phyloP scores from a whole-genome alignment of 164 flowering plant species.

The Brasenia schreberi region DNA sequence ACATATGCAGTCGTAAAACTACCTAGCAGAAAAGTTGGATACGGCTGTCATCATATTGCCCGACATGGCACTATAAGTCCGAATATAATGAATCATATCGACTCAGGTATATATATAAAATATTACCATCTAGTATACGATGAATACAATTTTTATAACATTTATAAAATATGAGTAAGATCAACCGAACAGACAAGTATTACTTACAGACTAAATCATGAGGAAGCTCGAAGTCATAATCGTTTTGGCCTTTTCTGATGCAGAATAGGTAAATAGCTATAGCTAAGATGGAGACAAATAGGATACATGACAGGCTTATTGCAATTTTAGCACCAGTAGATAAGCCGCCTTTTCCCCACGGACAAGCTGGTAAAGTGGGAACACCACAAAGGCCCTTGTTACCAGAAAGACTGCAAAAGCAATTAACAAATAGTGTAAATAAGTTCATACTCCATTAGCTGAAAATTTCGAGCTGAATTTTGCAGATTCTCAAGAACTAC shows the following conservation, averaged over 20 bases:
- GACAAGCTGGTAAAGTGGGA: constrained; percentile 70
- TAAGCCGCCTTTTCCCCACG: constrained; percentile 68
- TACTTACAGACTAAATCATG: constrained; percentile 84
- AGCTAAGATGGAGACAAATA: constrained; percentile 31
- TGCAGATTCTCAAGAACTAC: no score
- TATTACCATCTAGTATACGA: no score
- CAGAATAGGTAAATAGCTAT: constrained; percentile 42
- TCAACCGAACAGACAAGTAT: background rate
- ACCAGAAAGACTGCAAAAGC: constrained; percentile 50
- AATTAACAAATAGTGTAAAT: no score
- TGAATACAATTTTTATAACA: no score
- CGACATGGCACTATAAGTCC: no score
- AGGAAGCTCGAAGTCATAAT: constrained; percentile 90
- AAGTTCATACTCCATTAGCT: no score
- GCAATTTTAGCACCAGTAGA: constrained; percentile 79
- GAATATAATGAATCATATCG: no score
- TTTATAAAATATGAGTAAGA: background rate
- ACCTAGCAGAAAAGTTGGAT: no score
- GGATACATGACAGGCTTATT: constrained; percentile 41
- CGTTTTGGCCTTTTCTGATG: constrained; percentile 54
- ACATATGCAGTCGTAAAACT: background rate
- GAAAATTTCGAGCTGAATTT: no score
- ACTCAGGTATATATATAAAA: no score
- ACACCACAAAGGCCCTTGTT: constrained; percentile 94
- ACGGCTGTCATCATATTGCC: no score